Evolutionary conservation across 768 basidiomycete genomes (phyloP), one percentile per base, ranked within the genome.

Genomic region (Rhizopogon vinicolor): DNA sequence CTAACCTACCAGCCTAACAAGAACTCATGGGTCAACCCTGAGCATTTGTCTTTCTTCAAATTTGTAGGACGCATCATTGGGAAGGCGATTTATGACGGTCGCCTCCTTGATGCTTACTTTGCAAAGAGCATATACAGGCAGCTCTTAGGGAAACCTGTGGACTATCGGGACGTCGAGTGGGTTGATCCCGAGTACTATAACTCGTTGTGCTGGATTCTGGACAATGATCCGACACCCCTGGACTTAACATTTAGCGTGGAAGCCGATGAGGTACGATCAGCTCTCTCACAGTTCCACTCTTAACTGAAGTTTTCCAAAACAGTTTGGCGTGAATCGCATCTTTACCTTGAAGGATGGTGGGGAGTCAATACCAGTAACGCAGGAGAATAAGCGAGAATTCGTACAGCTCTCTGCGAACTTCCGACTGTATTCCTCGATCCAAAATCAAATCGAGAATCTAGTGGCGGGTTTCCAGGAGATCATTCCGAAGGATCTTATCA

Each of bases 121-220:
- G 93, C 93, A 16, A 86, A 95, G 62, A 96, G 96, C 62, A 73
- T 98, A 70, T 98, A 99, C 76, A 84, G 96, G 57, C 97, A 98
- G 68, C 78, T 99, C 28, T 79, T 99, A 29, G 92, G 90, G 43
- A 93, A 95, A 67, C 93, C 85, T 7, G 94, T 98, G 55, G 95
- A 98, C 69, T 93, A 98, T 71, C 82, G 85, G 58, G 96, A 98
- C 67, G 90, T 98, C 19, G 95, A 98, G 72, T 96, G 92, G 86
- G 90, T 98, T 41, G 95, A 98, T 72, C 95, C 95, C 0, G 93
- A 96, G 71, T 98, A 98, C 70, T 98, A 98, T 77, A 98, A 96
- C 61, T 96, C 93, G 0, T 77, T 99, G 10, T 91, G 91, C 65
- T 99, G 97, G 97, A 98, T 99, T 70, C 73, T 98, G 59, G 95